These are phyloP conservation scores for Psophocarpus tetragonolobus DNA, from an alignment of 306 rosid species.

Conservation along the genomic window DNA sequence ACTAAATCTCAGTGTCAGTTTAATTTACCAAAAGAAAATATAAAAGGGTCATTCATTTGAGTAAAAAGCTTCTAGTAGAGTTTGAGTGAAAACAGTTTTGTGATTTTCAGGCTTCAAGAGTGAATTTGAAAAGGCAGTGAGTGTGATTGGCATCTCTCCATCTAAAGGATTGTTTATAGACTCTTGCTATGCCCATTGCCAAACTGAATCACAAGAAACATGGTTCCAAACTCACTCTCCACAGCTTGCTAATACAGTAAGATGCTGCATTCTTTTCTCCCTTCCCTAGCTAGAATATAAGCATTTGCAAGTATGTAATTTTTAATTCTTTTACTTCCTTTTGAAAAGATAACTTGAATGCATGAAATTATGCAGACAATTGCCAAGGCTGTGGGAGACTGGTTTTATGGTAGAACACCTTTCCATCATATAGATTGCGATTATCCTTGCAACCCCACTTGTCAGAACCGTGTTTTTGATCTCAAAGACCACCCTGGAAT, in stretches of 20 bases:
- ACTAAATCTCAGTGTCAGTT: too few species aligned
- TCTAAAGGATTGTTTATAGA: slow-evolving; percentile 75
- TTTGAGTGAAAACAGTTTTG: not conserved
- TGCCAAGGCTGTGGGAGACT: slow-evolving; percentile 83
- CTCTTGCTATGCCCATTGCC: slow-evolving; percentile 93
- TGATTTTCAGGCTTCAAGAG: slow-evolving; percentile 57
- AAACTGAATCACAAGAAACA: slow-evolving; percentile 80
- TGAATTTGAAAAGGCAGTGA: slow-evolving; percentile 62
- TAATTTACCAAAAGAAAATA: not conserved
- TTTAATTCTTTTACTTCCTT: not conserved
- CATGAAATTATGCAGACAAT: slow-evolving; percentile 59
- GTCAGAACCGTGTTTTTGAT: slow-evolving; percentile 59
- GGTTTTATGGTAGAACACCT: slow-evolving; percentile 67
- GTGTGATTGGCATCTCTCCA: slow-evolving; percentile 34
- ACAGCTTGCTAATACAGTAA: slow-evolving; percentile 56
- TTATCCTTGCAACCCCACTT: slow-evolving; percentile 93
- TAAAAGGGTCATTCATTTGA: not conserved
- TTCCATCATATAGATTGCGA: slow-evolving; percentile 68
- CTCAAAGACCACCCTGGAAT: slow-evolving; percentile 33
- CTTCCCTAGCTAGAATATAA: not conserved
- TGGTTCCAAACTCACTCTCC: slow-evolving; percentile 75
- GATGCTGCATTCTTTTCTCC: not conserved
- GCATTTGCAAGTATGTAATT: too few species aligned
- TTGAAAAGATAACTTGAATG: slow-evolving; percentile 25
- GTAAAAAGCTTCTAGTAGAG: not conserved